Base-by-base conservation (phyloP, 768 basidiomycete genomes). In the Chiua virens region DNA sequence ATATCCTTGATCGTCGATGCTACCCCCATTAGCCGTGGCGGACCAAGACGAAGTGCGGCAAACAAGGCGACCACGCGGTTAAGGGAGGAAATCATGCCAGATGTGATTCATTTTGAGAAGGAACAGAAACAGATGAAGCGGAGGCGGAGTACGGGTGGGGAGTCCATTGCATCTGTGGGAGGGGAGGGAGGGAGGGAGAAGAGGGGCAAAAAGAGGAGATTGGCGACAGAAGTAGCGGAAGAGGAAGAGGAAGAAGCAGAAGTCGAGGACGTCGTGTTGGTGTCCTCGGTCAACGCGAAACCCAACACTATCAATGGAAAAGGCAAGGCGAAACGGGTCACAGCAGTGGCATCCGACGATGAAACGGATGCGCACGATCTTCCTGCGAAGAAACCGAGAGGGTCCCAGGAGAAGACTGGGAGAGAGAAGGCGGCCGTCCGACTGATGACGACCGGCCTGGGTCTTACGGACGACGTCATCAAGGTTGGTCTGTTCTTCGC, bases 371-470 rank as follows among this genome's bases (percentile, higher is more conserved):
- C 10, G 32, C 37, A 45, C 7, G 34, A 39, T 21, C n/a, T 20
- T 5, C 25, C 37, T 3, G 37, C n/a, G 15, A n/a, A n/a, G n/a
- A 58, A 57, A 27, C 4, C 20, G 13, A 41, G 18, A 5, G 42
- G 35, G 10, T 5, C 28, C 14, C 52, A 50, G 21, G 56, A 53
- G 21, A 58, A 53, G 54, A 65, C 49, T 18, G 47, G 25, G 5
- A 42, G 37, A 18, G 51, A 34, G 11, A 57, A 54, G 23, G 25
- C 50, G 2, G 9, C 18, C 14, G 60, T 88, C 22, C 73, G 75
- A 35, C 59, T 92, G 45, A 75, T 92, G 75, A 85, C 87, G 1
- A 93, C 91, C 0, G 81, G 85, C 48, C 75, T 89, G 2, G 65
- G 60, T 2, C 68, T 93, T 35, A 55, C 73, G 1, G 83, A 88